phyloP scores from a whole-genome alignment of 495 filamentous ascomycete genomes.

The Penicillium steckii region DNA sequence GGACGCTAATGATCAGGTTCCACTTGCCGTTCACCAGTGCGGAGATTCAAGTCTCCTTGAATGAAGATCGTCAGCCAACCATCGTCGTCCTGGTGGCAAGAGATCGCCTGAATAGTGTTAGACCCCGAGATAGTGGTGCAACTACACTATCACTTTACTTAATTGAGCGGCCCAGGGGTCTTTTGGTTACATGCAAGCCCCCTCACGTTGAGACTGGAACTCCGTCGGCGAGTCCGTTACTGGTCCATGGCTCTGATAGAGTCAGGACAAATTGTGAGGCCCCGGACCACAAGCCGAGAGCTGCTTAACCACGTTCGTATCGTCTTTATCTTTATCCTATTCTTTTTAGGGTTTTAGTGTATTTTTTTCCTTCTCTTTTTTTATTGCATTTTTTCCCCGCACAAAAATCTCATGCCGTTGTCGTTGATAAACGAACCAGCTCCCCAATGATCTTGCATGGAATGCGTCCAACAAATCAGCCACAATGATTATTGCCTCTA shows the following conservation, averaged over 20 bases:
- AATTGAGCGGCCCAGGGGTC: background rate
- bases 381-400: constrained; percentile 3
- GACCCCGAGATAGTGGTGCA: constrained; percentile 8
- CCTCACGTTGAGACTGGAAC: constrained; percentile 12
- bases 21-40: constrained; percentile 1
- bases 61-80: constrained; percentile 7
- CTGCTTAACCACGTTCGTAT: constrained; percentile 2
- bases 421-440: constrained; percentile 9
- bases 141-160: constrained; percentile 12
- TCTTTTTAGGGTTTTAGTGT: too few relatives aligned
- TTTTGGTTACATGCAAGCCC: constrained; percentile 17
- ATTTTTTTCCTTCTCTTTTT: background rate
- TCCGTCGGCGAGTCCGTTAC: constrained; percentile 16
- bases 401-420: constrained; percentile 1
- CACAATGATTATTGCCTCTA: constrained; percentile 4
- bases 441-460: constrained; percentile 4
- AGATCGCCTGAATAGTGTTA: constrained; percentile 7
- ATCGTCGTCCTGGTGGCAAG: constrained; percentile 14
- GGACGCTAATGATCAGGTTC: background rate
- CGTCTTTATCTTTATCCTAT: constrained; percentile 6
- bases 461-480: constrained; percentile 11
- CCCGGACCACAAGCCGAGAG: background rate
- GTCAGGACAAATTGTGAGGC: background rate
- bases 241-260: background rate
- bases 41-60: background rate